phyloP scores from a whole-genome alignment of 768 basidiomycete genomes.

The Russula olivacea region DNA sequence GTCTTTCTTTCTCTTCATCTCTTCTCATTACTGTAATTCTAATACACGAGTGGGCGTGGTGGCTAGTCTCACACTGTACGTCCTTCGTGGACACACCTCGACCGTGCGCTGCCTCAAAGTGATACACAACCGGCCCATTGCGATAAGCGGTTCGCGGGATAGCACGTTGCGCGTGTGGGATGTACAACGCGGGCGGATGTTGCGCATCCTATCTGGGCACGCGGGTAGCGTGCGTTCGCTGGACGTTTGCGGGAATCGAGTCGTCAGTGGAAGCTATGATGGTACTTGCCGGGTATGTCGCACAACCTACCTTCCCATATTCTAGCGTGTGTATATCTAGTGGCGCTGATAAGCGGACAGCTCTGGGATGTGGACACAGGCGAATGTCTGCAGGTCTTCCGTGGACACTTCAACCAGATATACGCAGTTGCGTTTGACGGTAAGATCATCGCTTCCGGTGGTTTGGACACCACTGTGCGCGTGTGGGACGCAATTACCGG shows the following conservation, averaged over 20 bases:
- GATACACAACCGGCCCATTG: constrained; percentile 79
- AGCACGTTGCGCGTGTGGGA: constrained; percentile 89
- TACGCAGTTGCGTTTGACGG: constrained; percentile 89
- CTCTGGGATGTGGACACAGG: constrained; percentile 53
- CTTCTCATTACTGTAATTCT: not conserved
- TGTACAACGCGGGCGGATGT: constrained; percentile 66
- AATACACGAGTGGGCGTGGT: not conserved
- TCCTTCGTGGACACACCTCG: constrained; percentile 77
- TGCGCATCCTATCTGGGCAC: constrained; percentile 72
- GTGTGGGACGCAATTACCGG: constrained; percentile 89
- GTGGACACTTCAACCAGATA: constrained; percentile 89
- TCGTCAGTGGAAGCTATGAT: constrained; percentile 94
- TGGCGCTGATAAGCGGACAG: constrained; percentile 32
- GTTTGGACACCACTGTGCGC: constrained; percentile 97
- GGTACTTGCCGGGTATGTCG: constrained; percentile 65
- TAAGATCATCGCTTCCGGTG: constrained; percentile 87
- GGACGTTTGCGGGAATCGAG: constrained; percentile 76
- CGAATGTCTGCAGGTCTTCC: constrained; percentile 46
- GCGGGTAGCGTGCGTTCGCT: constrained; percentile 77
- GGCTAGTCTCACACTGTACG: constrained; percentile 36
- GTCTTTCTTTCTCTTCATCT: constrained; percentile 26
- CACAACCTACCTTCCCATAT: not conserved
- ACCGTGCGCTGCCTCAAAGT: constrained; percentile 90
- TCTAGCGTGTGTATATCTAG: not conserved
- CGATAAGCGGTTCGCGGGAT: constrained; percentile 87